Conservation (phyloP, 768 basidiomycete species). For the Mycena latifolia region DNA sequence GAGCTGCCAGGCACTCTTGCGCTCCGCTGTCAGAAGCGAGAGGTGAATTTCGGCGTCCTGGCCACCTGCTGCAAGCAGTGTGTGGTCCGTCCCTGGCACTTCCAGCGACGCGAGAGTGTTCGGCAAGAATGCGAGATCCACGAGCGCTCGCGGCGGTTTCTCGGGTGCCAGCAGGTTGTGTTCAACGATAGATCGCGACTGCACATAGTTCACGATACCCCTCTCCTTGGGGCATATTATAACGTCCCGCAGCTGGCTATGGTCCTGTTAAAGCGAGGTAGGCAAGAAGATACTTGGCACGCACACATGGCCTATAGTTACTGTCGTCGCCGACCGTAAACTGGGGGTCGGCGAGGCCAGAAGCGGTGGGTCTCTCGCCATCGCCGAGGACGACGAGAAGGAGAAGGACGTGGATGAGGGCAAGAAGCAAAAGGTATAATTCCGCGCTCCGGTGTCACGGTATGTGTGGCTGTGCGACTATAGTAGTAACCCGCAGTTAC, state of each 20-base stretch:
- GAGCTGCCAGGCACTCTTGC: slow-evolving; percentile 62
- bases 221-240: slow-evolving; percentile 77
- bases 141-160: slow-evolving; percentile 62
- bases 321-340: slow-evolving; percentile 53
- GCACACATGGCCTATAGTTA: slow-evolving; percentile 75
- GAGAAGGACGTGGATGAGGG: neutral
- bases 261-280: slow-evolving; percentile 25
- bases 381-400: slow-evolving; percentile 37
- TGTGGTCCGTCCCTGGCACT: slow-evolving; percentile 63
- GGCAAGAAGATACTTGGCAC: slow-evolving; percentile 36
- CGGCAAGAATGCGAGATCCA: slow-evolving; percentile 68
- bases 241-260: slow-evolving; percentile 83
- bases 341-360: slow-evolving; percentile 59
- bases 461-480: slow-evolving; percentile 3
- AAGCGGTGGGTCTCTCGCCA: slow-evolving; percentile 62
- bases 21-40: slow-evolving; percentile 52
- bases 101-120: slow-evolving; percentile 73
- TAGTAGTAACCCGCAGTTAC: neutral
- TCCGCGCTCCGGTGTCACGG: slow-evolving; percentile 20
- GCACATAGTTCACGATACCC: slow-evolving; percentile 75
- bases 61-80: slow-evolving; percentile 81
- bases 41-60: slow-evolving; percentile 81
- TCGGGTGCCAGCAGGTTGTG: slow-evolving; percentile 60
- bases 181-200: slow-evolving; percentile 65
- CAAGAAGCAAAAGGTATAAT: neutral